A percentile compares a stretch with the other conserved stretches of the same genome.
These are phyloP conservation scores for Pseudogymnoascus sp. DNA, from an alignment of 2,329 filamentous ascomycete genomes.

Conservation along the genomic window DNA sequence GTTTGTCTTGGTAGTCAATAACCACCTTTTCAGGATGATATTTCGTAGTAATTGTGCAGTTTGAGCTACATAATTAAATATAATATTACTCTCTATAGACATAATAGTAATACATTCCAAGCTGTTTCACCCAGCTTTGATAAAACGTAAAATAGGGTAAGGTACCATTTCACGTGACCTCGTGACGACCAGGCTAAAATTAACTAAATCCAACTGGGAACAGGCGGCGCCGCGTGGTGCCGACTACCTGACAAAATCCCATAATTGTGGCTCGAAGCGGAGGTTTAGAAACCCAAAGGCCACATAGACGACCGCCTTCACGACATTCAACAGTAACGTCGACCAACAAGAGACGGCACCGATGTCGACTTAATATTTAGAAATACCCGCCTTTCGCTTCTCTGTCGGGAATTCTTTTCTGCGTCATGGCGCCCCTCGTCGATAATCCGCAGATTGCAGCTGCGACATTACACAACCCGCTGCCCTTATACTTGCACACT, in stretches of 20 bases:
- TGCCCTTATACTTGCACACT: constrained; percentile 70
- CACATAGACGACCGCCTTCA: constrained; percentile 4
- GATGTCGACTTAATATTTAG: constrained; percentile 8
- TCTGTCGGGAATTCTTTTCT: not conserved
- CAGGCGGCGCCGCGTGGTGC: constrained; percentile 5
- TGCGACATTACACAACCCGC: constrained; percentile 80
- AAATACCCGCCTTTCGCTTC: not conserved
- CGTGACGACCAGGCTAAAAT: not conserved
- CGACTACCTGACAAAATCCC: constrained; percentile 5
- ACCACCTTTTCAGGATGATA: not conserved
- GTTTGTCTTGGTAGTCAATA: not conserved
- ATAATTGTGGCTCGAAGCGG: constrained; percentile 6
- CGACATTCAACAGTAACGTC: constrained; percentile 6
- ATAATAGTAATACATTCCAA: not conserved
- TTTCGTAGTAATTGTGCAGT: not conserved
- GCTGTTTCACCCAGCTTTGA: not conserved
- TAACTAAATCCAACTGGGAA: constrained; percentile 5
- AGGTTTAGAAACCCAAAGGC: constrained; percentile 5
- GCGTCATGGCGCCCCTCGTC: constrained; percentile 68
- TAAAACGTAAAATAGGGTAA: not conserved
- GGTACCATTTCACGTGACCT: constrained; percentile 5
- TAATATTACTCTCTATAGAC: not conserved
- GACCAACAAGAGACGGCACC: constrained; percentile 3
- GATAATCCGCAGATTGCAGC: constrained; percentile 84
- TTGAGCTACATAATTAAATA: not conserved